Evolutionary conservation across 2,329 filamentous ascomycete species (phyloP).

Genomic region (Bipolaris gigantea): DNA sequence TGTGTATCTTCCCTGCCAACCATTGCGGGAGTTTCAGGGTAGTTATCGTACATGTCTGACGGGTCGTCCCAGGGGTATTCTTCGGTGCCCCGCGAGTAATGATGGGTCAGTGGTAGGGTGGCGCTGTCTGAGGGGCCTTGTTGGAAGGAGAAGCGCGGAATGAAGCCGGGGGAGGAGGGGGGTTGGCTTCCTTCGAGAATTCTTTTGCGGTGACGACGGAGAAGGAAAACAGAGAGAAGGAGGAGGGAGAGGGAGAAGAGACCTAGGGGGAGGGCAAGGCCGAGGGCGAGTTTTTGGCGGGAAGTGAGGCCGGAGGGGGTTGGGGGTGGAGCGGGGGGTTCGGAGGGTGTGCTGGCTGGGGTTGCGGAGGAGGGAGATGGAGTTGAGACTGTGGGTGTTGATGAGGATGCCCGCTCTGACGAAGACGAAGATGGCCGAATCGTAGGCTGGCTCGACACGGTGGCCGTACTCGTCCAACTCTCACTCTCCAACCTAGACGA

Average conservation of each 20-base stretch:
- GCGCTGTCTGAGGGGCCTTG: slow-evolving; percentile 15
- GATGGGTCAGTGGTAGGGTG: slow-evolving; percentile 24
- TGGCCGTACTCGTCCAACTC: not conserved
- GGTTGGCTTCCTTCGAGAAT: slow-evolving; percentile 30
- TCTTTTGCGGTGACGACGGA: slow-evolving; percentile 29
- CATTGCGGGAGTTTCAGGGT: slow-evolving; percentile 14
- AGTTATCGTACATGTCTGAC: slow-evolving; percentile 13
- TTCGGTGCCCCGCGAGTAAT: slow-evolving; percentile 13
- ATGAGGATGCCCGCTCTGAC: not conserved
- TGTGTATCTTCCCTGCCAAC: slow-evolving; percentile 21
- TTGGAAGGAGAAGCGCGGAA: slow-evolving; percentile 42
- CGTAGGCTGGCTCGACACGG: slow-evolving; percentile 2
- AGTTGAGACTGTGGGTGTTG: not conserved
- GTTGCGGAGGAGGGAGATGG: slow-evolving; percentile 8
- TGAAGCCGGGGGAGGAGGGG: slow-evolving; percentile 42
- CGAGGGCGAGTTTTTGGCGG: slow-evolving; percentile 39
- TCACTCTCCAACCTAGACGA: slow-evolving; percentile 1
- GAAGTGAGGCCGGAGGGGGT: slow-evolving; percentile 26
- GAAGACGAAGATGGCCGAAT: not conserved
- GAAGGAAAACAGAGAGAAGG: slow-evolving; percentile 30
- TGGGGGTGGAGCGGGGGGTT: slow-evolving; percentile 21
- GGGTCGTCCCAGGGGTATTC: slow-evolving; percentile 35
- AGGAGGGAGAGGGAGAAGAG: slow-evolving; percentile 55
- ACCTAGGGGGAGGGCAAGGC: slow-evolving; percentile 56
- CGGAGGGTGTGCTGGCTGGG: slow-evolving; percentile 15